phyloP scores from a whole-genome alignment of 768 basidiomycete species.

The Phylloporus sp. region DNA sequence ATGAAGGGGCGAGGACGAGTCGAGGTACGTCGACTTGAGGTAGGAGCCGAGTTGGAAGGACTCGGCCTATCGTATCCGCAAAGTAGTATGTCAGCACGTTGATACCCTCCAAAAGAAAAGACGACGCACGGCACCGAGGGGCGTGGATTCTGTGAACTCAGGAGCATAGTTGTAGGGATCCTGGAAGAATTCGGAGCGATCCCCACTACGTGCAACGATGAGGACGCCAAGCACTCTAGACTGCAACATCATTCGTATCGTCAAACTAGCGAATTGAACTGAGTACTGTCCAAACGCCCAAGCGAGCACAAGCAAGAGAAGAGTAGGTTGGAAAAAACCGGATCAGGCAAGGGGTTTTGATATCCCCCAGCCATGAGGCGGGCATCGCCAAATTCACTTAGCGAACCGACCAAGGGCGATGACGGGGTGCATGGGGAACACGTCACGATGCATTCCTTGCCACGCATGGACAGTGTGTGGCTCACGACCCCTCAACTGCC shows the following conservation, averaged over 20 bases:
- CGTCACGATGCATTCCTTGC: conserved; percentile 25
- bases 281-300: not conserved
- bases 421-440: conserved; percentile 17
- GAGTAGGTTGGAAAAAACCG: conserved; percentile 8
- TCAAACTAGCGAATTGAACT: conserved; percentile 3
- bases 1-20: conserved; percentile 59
- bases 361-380: conserved; percentile 26
- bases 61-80: conserved; percentile 45
- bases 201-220: conserved; percentile 73
- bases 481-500: conserved; percentile 14
- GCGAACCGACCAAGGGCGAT: conserved; percentile 29
- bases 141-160: conserved; percentile 65
- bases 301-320: conserved; percentile 2
- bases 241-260: conserved; percentile 17
- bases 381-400: conserved; percentile 26
- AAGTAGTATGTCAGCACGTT: not conserved
- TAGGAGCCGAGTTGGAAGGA: conserved; percentile 60
- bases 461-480: conserved; percentile 26
- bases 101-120: not conserved
- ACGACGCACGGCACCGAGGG: conserved; percentile 63
- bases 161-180: conserved; percentile 66
- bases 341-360: conserved; percentile 25
- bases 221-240: conserved; percentile 65
- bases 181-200: conserved; percentile 65
- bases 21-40: conserved; percentile 65